Base-by-base conservation (phyloP, 352 stramenopile genomes). In the Pythium diclinum region DNA sequence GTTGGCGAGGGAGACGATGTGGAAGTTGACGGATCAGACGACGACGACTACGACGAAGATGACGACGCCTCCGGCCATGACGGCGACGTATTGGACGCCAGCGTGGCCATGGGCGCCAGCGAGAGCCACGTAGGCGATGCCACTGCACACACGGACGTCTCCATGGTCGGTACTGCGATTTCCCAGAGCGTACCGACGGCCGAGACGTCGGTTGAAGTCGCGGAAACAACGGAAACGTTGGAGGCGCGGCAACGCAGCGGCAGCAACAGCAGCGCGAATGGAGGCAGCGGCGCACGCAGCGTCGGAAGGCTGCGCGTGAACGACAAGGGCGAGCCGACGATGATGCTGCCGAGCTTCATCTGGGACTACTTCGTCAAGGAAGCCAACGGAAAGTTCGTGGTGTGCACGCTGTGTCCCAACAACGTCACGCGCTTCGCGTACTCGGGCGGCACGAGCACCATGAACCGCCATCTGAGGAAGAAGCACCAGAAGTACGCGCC, bases 351-450 rank as follows among this genome's bases (percentile, higher is more conserved):
- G 30, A 87, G 74, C 55, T 93, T 91, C 72, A 93, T 93, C 56
- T 93, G 85, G 85, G 81, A 93, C 73, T 91, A 89, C 63, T 93
- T 93, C 63, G 71, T 90, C 55, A 91, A 91, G 59, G 81, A 90
- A 60, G 66, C 72, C 38, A 88, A 75, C 25, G 81, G 81, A 53
- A 93, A 93, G 69, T 93, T 79, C 61, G 83, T 93, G 16, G 75
- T 91, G 16, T 93, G 85, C 66, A 89, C 81, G 47, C 62, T 91
- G 19, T 93, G 85, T 34, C 78, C 85, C 7, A 71, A 76, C 21
- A 79, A 87, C 61, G 74, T 65, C 25, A 91, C 85, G 53, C 78
- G 83, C 44, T 93, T 93, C 66, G 85, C 85, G 28, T 93, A 93
- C 64, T 93, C 85, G 30, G 85, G 85, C 11, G 85, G 85, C 52